Evolutionary conservation across 495 filamentous ascomycete species (phyloP).

Genomic region (Tuber melanosporum): DNA sequence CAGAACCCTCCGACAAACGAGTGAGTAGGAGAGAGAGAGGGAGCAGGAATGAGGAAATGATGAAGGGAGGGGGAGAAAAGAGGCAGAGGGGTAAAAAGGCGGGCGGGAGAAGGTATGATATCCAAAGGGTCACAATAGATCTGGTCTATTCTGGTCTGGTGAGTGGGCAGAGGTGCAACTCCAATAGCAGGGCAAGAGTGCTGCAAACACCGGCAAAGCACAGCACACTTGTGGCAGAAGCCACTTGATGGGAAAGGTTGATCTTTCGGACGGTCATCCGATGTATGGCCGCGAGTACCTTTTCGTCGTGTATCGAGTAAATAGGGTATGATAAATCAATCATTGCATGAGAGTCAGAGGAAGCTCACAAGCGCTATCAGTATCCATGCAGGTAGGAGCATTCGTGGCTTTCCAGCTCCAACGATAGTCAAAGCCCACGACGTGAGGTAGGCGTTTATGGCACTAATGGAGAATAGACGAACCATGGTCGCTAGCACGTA

Average conservation of each 20-base stretch:
- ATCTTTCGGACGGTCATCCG: slow-evolving; percentile 75
- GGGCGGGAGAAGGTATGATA: too few relatives aligned
- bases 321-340: slow-evolving; percentile 19
- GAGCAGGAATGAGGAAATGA: not conserved
- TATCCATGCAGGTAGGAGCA: slow-evolving; percentile 80
- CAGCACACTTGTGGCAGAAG: slow-evolving; percentile 32
- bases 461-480: slow-evolving; percentile 71
- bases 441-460: slow-evolving; percentile 72
- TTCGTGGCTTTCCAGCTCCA: slow-evolving; percentile 65
- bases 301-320: slow-evolving; percentile 22
- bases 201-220: slow-evolving; percentile 37
- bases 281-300: slow-evolving; percentile 73
- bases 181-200: slow-evolving; percentile 33
- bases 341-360: slow-evolving; percentile 5
- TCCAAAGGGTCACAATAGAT: too few relatives aligned
- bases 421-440: slow-evolving; percentile 72
- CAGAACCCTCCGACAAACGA: not conserved
- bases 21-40: not conserved
- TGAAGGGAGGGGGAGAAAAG: not conserved
- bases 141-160: not conserved
- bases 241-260: slow-evolving; percentile 43
- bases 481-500: slow-evolving; percentile 61
- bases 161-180: slow-evolving; percentile 35
- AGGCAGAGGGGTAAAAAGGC: not conserved
- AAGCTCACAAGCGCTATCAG: slow-evolving; percentile 65